A percentile compares a stretch with the other conserved stretches of the same genome.
phyloP scores from a whole-genome alignment of 192 early-diverging fungal genomes.

The Gryganskiella cystojenkinii region DNA sequence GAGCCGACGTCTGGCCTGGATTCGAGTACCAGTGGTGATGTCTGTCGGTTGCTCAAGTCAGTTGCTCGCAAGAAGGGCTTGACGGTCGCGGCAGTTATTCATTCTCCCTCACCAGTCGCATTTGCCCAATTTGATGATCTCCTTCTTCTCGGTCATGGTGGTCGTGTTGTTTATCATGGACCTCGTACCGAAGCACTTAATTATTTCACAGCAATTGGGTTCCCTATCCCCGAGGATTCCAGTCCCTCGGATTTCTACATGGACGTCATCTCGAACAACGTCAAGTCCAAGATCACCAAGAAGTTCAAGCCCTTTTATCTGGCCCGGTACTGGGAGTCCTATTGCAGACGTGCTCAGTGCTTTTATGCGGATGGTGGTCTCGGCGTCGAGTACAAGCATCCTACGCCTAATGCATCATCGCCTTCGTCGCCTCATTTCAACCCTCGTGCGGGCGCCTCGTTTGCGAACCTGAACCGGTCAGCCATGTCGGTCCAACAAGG shows the following conservation, averaged over 20 bases:
- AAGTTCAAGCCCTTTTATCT: conserved; percentile 55
- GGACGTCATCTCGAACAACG: conserved; percentile 70
- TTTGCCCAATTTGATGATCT: conserved; percentile 80
- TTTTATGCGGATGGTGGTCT: conserved; percentile 19
- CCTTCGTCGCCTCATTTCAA: conserved; percentile 8
- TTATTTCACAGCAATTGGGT: conserved; percentile 68
- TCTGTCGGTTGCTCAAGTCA: conserved; percentile 66
- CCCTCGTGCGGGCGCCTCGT: conserved; percentile 12
- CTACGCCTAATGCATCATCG: conserved; percentile 46
- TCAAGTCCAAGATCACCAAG: conserved; percentile 51
- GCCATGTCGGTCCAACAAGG: conserved; percentile 22
- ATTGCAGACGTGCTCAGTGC: conserved; percentile 39
- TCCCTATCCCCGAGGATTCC: conserved; percentile 39
- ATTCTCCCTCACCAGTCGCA: conserved; percentile 71
- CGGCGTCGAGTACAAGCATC: conserved; percentile 34
- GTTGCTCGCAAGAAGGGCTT: conserved; percentile 70
- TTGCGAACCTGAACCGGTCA: conserved; percentile 25
- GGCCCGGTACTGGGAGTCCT: conserved; percentile 60
- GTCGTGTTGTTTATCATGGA: conserved; percentile 71
- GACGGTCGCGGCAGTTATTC: conserved; percentile 79
- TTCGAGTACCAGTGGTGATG: conserved; percentile 71
- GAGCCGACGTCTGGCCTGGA: conserved; percentile 82
- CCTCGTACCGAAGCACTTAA: conserved; percentile 56
- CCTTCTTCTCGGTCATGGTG: conserved; percentile 77
- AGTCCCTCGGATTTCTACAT: conserved; percentile 72